Conservation (phyloP, 192 early-diverging fungal genomes). For the Backusella luteola region DNA sequence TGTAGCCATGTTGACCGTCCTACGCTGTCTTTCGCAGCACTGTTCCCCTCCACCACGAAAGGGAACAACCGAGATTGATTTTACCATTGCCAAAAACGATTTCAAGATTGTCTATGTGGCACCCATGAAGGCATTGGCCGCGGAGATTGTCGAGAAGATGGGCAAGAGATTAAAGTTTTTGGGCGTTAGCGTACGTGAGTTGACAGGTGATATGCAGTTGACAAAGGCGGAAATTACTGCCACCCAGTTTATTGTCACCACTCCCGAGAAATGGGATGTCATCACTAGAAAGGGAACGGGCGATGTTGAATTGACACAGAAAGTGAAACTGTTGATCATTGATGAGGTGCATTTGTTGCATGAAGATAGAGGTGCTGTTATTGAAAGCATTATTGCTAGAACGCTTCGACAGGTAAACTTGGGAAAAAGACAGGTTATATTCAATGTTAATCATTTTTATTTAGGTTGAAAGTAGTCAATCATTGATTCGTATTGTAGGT, state of each 20-base stretch:
- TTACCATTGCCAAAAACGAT: conserved; percentile 73
- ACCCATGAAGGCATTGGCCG: conserved; percentile 97
- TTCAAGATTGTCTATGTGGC: conserved; percentile 99
- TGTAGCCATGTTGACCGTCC: conserved; percentile 91
- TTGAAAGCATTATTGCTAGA: conserved; percentile 94
- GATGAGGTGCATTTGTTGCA: conserved; percentile 98
- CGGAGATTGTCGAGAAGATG: conserved; percentile 95
- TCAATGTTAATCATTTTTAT: background rate
- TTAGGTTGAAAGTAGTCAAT: conserved; percentile 81
- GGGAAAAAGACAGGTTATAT: background rate
- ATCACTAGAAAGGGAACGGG: conserved; percentile 95
- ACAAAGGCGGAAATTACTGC: conserved; percentile 90
- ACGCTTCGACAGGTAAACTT: conserved; percentile 76
- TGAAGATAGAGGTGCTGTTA: conserved; percentile 94
- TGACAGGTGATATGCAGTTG: conserved; percentile 98
- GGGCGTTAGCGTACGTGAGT: conserved; percentile 84
- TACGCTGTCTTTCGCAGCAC: conserved; percentile 76
- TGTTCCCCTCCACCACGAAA: conserved; percentile 56
- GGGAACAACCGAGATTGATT: conserved; percentile 43
- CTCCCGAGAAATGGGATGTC: conserved; percentile 99
- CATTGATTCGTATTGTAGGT: conserved; percentile 94
- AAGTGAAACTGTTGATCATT: conserved; percentile 91
- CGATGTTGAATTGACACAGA: conserved; percentile 86
- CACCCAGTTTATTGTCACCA: conserved; percentile 98
- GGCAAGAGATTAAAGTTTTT: conserved; percentile 77